Evolutionary conservation across 2,329 filamentous ascomycete species (phyloP), one percentile per base, ranked within the genome.

Genomic region (Rhynchosporium secalis): DNA sequence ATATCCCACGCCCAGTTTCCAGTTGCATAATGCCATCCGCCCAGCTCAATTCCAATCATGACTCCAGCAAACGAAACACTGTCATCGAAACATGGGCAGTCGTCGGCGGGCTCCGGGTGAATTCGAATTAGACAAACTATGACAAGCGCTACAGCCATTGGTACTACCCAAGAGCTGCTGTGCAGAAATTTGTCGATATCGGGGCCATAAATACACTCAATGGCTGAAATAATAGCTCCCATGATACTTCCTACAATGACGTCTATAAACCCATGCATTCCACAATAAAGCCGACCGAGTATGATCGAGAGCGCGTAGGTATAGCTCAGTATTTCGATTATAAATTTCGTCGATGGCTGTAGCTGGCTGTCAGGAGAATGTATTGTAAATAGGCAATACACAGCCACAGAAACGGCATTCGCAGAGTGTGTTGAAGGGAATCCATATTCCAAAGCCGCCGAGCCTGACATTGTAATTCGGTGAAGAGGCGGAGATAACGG

Each of bases 241-340:
- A 97, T 81, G 13, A 86, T 70, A 60, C 89, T 91, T 6, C 95
- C 95, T 61, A 95, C 76, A 13, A 95, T 77, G 29, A 98, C 92
- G 75, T 99, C 95, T 48, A 95, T 81, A 77, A 98, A 96, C 10
- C 95, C 95, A 77, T 99, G 95, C 95, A 99, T 99, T 65, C 95
- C 95, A 73, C 95, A 99, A 78, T 99, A 98, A 41, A 99, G 80
- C 26, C 95, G 87, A 5, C 95, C 95, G 65, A 98, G 79, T 46
- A 97, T 84, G 72, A 99, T 98, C 31, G 94, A 97, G 12, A 86
- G 78, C 40, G 91, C 91, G 74, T 98, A 99, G 69, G 91, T 88
- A 75, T 95, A 96, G 46, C 89, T 87, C 5, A 91, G 75, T 4
- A 77, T 75, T 73, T 95, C 89, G 31, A 96, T 78, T 3, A 81